A percentile compares a stretch with the other conserved stretches of the same genome.
These are phyloP conservation scores for Tuber umbilicatum DNA, from an alignment of 495 filamentous ascomycete species.

Conservation along the genomic window DNA sequence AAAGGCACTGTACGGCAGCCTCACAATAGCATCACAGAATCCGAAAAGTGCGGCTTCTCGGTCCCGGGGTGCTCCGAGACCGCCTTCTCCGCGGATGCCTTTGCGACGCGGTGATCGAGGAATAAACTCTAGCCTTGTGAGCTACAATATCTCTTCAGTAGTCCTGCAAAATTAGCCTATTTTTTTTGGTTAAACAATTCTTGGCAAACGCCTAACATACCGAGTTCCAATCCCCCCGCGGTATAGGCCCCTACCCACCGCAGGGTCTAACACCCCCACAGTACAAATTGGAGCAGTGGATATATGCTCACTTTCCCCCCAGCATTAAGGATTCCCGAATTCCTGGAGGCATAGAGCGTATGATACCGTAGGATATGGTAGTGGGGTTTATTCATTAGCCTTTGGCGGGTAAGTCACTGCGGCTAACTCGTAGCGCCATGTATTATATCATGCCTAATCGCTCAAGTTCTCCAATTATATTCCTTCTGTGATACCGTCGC, in stretches of 20 bases:
- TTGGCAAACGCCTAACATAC: constrained; percentile 17
- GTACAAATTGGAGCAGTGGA: constrained; percentile 39
- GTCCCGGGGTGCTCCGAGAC: constrained; percentile 45
- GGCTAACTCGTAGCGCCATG: too few relatives aligned
- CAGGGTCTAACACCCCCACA: constrained; percentile 31
- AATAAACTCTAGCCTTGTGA: constrained; percentile 9
- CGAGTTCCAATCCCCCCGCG: constrained; percentile 47
- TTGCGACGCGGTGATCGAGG: constrained; percentile 44
- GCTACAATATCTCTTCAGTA: not conserved
- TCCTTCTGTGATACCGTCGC: too few relatives aligned
- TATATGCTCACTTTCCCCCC: constrained; percentile 42
- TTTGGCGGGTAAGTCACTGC: too few relatives aligned
- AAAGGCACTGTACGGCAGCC: constrained; percentile 38
- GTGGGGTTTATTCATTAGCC: too few relatives aligned
- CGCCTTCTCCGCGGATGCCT: constrained; percentile 43
- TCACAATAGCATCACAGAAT: constrained; percentile 45
- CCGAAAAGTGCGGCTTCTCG: constrained; percentile 42
- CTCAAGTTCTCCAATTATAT: too few relatives aligned
- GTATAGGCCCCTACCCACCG: constrained; percentile 40
- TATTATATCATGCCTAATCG: too few relatives aligned
- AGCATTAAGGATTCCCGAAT: constrained; percentile 35
- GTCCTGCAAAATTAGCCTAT: not conserved
- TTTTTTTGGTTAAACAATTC: not conserved
- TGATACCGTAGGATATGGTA: too few relatives aligned
- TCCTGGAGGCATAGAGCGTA: constrained; percentile 36